Evolutionary conservation across 345 rosid species (phyloP).

Genomic region (Hypericum perforatum): DNA sequence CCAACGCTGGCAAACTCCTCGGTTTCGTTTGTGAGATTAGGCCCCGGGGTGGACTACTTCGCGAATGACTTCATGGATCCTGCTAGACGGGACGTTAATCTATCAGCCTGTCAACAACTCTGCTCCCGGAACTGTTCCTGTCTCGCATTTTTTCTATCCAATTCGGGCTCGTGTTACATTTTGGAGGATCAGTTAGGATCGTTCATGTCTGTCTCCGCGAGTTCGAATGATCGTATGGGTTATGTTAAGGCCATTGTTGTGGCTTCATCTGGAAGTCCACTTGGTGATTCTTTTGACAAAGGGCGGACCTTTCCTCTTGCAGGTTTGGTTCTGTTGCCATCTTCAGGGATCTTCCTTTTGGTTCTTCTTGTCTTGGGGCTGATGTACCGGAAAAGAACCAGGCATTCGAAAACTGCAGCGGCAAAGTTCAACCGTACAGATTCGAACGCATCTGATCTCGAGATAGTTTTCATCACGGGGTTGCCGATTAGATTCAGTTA

Average conservation of each 20-base stretch:
- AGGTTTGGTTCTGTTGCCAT: conserved; percentile 11
- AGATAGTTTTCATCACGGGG: conserved; percentile 1
- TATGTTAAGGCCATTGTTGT: conserved; percentile 8
- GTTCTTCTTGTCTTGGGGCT: neutral
- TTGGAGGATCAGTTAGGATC: conserved; percentile 12
- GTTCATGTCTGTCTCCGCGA: conserved; percentile 3
- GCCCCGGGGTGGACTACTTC: conserved; percentile 7
- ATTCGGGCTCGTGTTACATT: conserved; percentile 10
- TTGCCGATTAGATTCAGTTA: neutral
- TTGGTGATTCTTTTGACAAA: neutral
- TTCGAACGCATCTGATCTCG: conserved; percentile 9
- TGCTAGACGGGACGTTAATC: neutral
- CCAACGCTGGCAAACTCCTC: neutral
- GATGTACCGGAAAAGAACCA: conserved; percentile 2
- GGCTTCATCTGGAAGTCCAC: neutral
- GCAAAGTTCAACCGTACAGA: neutral
- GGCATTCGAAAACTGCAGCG: neutral
- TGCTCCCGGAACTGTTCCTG: conserved; percentile 13
- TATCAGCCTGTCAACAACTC: conserved; percentile 10
- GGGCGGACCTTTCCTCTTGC: conserved; percentile 5
- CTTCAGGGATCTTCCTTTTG: conserved; percentile 6
- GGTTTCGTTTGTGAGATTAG: conserved; percentile 5
- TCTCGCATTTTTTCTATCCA: conserved; percentile 9
- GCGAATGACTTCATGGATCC: conserved; percentile 10
- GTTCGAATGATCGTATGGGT: conserved; percentile 1